Evolutionary conservation across 176 grass and related monocot species (phyloP).

Genomic region (Luzula sylvatica): DNA sequence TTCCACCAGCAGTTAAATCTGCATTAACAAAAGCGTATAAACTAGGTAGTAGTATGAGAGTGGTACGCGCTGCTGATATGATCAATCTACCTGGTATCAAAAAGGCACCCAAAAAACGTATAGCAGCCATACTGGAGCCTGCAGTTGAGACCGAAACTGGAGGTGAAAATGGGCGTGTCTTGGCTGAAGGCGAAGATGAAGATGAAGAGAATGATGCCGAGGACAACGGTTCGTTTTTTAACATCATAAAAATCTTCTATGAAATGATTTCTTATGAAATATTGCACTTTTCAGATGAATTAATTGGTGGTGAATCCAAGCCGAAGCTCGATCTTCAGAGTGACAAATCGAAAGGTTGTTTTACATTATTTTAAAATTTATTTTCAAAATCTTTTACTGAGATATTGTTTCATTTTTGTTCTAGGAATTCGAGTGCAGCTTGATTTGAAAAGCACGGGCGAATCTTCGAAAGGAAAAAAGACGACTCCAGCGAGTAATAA

Average conservation of each 20-base stretch:
- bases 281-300: no score
- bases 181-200: constrained; percentile 47
- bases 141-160: constrained; percentile 58
- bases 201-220: constrained; percentile 61
- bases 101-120: constrained; percentile 82
- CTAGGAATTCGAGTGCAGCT: constrained; percentile 89
- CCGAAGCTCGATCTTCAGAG: constrained; percentile 65
- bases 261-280: no score
- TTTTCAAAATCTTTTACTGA: not conserved
- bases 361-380: constrained; percentile 3
- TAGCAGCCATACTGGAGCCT: constrained; percentile 83
- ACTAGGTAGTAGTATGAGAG: constrained; percentile 70
- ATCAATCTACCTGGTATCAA: constrained; percentile 76
- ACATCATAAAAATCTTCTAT: no score
- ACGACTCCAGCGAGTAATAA: constrained; percentile 23
- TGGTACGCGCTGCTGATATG: constrained; percentile 72
- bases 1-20: constrained; percentile 81
- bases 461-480: constrained; percentile 41
- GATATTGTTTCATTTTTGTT: not conserved
- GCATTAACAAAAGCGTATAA: constrained; percentile 94
- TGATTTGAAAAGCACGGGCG: constrained; percentile 58
- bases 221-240: no score
- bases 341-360: constrained; percentile 71
- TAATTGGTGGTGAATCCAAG: constrained; percentile 28
- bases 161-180: constrained; percentile 64